These are phyloP conservation scores for Trypanosoma rangeli DNA, from an alignment of 208 protist species.

Conservation along the genomic window DNA sequence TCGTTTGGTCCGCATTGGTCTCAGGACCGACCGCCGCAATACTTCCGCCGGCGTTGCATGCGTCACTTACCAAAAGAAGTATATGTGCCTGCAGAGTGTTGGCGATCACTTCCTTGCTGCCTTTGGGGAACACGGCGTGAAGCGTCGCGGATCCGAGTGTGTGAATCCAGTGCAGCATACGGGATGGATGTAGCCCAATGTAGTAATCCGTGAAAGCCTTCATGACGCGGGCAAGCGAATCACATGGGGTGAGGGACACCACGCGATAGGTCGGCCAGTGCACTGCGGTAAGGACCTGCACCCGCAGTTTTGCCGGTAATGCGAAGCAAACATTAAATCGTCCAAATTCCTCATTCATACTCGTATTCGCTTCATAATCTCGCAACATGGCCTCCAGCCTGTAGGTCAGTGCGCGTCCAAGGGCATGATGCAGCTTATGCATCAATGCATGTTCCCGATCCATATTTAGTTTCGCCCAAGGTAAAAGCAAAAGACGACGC, in stretches of 20 bases:
- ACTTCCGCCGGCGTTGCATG: slow-evolving; percentile 19
- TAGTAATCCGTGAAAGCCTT: slow-evolving; percentile 62
- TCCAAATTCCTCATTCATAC: slow-evolving; percentile 31
- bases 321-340: slow-evolving; percentile 21
- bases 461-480: slow-evolving; percentile 29
- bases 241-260: slow-evolving; percentile 29
- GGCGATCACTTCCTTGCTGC: slow-evolving; percentile 54
- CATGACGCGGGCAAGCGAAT: slow-evolving; percentile 37
- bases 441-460: slow-evolving; percentile 55
- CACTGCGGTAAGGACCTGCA: slow-evolving; percentile 49
- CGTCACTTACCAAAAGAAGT: slow-evolving; percentile 64
- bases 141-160: slow-evolving; percentile 55
- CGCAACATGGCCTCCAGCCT: slow-evolving; percentile 70
- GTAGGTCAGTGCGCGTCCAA: slow-evolving; percentile 41
- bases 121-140: slow-evolving; percentile 46
- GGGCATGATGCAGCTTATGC: slow-evolving; percentile 38
- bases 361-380: slow-evolving; percentile 42
- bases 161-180: slow-evolving; percentile 67
- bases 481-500: slow-evolving; percentile 41
- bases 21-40: neutral
- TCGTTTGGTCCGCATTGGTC: neutral
- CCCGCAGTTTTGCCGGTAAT: slow-evolving; percentile 31
- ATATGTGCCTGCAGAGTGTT: slow-evolving; percentile 58
- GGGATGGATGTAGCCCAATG: slow-evolving; percentile 42
- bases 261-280: slow-evolving; percentile 42